Conservation (phyloP, 2,329 filamentous ascomycete species). For the Myriangium duriaei region DNA sequence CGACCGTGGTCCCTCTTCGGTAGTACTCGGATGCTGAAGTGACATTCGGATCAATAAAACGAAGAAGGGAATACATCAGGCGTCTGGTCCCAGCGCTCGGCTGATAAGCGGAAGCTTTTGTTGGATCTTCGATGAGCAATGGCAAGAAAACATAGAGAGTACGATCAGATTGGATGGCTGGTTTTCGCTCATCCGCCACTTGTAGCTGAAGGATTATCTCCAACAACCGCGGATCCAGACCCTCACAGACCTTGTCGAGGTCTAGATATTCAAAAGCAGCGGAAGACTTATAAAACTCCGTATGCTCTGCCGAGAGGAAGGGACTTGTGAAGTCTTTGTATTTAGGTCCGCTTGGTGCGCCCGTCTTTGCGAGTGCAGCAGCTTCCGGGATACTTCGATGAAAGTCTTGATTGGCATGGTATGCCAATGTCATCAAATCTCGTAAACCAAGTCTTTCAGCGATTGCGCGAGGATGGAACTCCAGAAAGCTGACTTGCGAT, state of each 20-base stretch:
- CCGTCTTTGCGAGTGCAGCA: conserved; percentile 16
- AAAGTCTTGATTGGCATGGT: conserved; percentile 24
- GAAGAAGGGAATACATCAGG: conserved; percentile 28
- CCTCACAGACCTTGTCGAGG: background rate
- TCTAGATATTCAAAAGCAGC: conserved; percentile 1
- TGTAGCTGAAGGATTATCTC: conserved; percentile 38
- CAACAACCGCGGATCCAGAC: conserved; percentile 36
- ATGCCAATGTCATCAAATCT: conserved; percentile 29
- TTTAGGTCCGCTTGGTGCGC: conserved; percentile 12
- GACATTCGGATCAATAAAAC: conserved; percentile 10
- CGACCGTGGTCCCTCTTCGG: conserved; percentile 22
- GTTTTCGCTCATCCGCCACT: conserved; percentile 14
- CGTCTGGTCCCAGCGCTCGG: conserved; percentile 25
- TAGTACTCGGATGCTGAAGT: conserved; percentile 25
- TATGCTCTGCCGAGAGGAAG: conserved; percentile 5
- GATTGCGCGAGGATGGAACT: conserved; percentile 33
- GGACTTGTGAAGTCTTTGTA: conserved; percentile 20
- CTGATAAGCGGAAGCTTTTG: conserved; percentile 31
- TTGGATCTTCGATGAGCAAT: conserved; percentile 41
- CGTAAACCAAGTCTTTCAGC: conserved; percentile 33
- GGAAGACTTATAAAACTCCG: conserved; percentile 19
- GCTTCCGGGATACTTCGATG: conserved; percentile 20
- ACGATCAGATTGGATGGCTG: background rate
- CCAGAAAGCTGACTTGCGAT: conserved; percentile 14
- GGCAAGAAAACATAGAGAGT: conserved; percentile 49